Evolutionary conservation across 139 green algal genomes (phyloP), one percentile per base, ranked within the genome.

Genomic region (Mesostigma viride): DNA sequence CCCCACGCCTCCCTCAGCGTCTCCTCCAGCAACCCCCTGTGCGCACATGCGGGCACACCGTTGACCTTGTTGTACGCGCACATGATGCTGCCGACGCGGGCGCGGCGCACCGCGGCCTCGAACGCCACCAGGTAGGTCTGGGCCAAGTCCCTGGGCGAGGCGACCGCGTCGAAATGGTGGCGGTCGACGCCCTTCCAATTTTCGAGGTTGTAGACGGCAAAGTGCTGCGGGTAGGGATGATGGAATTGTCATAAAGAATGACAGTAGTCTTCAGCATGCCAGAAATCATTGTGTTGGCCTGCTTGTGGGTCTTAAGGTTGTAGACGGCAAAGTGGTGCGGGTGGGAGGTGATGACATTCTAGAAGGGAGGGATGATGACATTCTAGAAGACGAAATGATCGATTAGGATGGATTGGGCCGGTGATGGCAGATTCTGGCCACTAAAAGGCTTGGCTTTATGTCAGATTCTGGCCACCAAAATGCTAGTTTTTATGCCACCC

Each of bases 1-100:
- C 44, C 31, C 59, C 59, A 75, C 31, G 3, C 30, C 5, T 33
- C 53, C 36, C 69, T 33, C 17, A 36, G 4, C 3, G 40, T 40
- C 2, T 69, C 35, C 3, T 62, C 56, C 4, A 75, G 62, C 14
- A 76, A 44, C 26, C 8, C n/a, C 5, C 3, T 2, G 31, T 67
- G 36, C 2, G 58, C 34, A 47, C 70, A 76, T 2, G 70, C 63
- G 30, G 70, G 70, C n/a, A 72, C 31, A 24, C 70, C 70, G 30
- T 76, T 76, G 35, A 76, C 40, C 14, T n/a, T 14, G 33, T 76
- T 76, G 70, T 76, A 76, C 27, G 32, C 48, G 64, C 70, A 76
- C 70, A 76, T 76, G 63, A 72, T 33, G n/a, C 35, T n/a, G 22
- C 20, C 28, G 3, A 44, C 70, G 8, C 26, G 3, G 6, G 30